These are phyloP conservation scores for Botrytis tulipae DNA, from an alignment of 2,329 filamentous ascomycete genomes.

Conservation along the genomic window DNA sequence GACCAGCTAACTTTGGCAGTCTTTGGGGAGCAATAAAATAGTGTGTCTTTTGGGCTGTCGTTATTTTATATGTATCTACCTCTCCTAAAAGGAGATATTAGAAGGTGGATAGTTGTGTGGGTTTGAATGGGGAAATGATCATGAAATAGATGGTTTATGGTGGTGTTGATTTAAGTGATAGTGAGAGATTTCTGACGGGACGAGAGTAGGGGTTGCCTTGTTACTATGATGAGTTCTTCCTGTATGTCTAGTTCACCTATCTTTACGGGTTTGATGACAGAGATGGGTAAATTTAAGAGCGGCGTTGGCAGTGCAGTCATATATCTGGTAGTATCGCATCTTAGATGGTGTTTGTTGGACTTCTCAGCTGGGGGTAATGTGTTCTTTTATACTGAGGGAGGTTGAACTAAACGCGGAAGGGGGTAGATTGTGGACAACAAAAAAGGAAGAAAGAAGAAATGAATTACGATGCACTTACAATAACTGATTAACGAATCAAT, in stretches of 20 bases:
- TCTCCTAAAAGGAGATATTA: neutral
- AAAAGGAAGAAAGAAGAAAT: no score
- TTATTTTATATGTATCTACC: rapidly evolving
- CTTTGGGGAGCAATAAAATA: rapidly evolving
- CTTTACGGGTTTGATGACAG: rapidly evolving
- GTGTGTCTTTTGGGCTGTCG: rapidly evolving
- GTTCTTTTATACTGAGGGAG: neutral
- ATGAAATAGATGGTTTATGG: rapidly evolving
- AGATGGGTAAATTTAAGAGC: neutral
- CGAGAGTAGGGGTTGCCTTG: neutral
- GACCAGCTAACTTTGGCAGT: rapidly evolving
- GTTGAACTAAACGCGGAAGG: no score
- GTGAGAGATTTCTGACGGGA: rapidly evolving
- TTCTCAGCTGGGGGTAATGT: neutral
- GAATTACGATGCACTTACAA: neutral
- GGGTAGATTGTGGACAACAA: no score
- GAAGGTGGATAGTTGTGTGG: rapidly evolving
- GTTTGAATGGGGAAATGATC: rapidly evolving
- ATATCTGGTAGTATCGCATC: rapidly evolving
- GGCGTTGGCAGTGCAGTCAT: neutral
- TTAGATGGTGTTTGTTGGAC: neutral
- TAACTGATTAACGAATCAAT: no score
- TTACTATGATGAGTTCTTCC: neutral
- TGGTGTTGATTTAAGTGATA: neutral
- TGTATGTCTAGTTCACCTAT: neutral